Evolutionary conservation across 495 filamentous ascomycete genomes (phyloP).

Genomic region (Choiromyces venosus): DNA sequence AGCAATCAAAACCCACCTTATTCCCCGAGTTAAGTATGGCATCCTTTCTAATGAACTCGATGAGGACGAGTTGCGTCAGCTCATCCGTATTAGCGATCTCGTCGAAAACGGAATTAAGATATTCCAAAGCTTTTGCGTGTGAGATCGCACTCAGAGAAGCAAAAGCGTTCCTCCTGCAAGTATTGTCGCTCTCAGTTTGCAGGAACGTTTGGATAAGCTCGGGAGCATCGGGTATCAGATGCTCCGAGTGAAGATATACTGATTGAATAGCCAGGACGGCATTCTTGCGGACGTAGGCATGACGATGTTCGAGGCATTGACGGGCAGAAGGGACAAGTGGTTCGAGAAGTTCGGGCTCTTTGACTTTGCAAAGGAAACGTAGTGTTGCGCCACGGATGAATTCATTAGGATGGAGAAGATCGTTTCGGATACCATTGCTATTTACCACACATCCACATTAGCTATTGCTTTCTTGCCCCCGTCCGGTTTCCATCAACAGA

Average conservation of each 20-base stretch:
- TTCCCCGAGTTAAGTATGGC: slow-evolving; percentile 90
- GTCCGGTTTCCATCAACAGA: background rate
- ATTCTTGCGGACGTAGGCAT: slow-evolving; percentile 97
- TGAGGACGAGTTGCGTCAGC: slow-evolving; percentile 81
- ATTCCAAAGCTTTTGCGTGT: slow-evolving; percentile 87
- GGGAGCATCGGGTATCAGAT: slow-evolving; percentile 89
- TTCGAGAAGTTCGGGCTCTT: slow-evolving; percentile 92
- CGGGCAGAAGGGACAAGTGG: slow-evolving; percentile 88
- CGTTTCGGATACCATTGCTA: slow-evolving; percentile 96
- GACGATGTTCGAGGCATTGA: slow-evolving; percentile 86
- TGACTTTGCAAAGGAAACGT: slow-evolving; percentile 92
- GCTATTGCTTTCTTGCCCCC: background rate
- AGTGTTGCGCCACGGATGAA: slow-evolving; percentile 96
- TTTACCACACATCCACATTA: slow-evolving; percentile 9
- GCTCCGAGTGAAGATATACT: slow-evolving; percentile 85
- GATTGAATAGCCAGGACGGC: slow-evolving; percentile 91
- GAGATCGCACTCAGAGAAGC: slow-evolving; percentile 84
- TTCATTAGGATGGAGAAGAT: slow-evolving; percentile 95
- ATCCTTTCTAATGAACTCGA: slow-evolving; percentile 97
- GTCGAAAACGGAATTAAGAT: slow-evolving; percentile 85
- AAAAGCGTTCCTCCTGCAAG: slow-evolving; percentile 98
- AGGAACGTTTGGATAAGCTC: slow-evolving; percentile 89
- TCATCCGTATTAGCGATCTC: slow-evolving; percentile 92
- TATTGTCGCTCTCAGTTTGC: slow-evolving; percentile 83
- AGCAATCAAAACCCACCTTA: slow-evolving; percentile 57